Evolutionary conservation across 352 stramenopile genomes (phyloP), one percentile per base, ranked within the genome.

Genomic region (Pythium brassicae): DNA sequence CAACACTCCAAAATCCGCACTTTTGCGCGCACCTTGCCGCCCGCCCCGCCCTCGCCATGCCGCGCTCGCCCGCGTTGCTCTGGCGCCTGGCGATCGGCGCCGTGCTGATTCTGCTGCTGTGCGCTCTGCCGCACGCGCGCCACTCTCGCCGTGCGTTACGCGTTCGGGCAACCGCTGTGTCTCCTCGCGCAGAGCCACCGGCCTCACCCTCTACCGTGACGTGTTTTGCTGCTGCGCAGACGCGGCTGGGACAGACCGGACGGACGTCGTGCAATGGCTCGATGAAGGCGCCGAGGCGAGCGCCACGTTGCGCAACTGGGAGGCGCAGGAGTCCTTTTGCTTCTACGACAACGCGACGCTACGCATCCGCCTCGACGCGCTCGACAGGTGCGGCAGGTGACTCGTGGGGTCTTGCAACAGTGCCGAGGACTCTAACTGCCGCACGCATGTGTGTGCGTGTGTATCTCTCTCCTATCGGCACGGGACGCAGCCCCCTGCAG

Each of bases 281-380:
- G 74, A 92, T 55, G 84, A 94, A 63, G 82, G 82, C 12, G 39
- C 69, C 20, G 51, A 50, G 1, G 32, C 57, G 2, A 46, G 10
- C 1, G 62, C 59, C 8, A 44, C 58, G 44, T 52, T 94, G 27
- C 43, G 20, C 29, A 66, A 87, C 22, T 94, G 79, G 79, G 76
- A 76, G 3, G 66, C 86, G 23, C 67, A 80, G 20, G 66, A 78
- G 29, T 88, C 76, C 25, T 91, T 87, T 53, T 89, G 84, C 53
- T 94, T 94, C 57, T 78, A 71, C 23, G 76, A 87, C 32, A 91
- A 91, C 49, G 68, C 84, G 17, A 86, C 82, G 54, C 72, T 94
- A 25, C 76, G 74, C 23, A 70, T 91, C 26, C 80, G 81, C 3
- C 59, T 92, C 53, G 84, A 94, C 47, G 62, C 78, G 11, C 63